These are phyloP conservation scores for Globisporangium viniferum DNA, from an alignment of 352 stramenopile genomes.

Conservation along the genomic window DNA sequence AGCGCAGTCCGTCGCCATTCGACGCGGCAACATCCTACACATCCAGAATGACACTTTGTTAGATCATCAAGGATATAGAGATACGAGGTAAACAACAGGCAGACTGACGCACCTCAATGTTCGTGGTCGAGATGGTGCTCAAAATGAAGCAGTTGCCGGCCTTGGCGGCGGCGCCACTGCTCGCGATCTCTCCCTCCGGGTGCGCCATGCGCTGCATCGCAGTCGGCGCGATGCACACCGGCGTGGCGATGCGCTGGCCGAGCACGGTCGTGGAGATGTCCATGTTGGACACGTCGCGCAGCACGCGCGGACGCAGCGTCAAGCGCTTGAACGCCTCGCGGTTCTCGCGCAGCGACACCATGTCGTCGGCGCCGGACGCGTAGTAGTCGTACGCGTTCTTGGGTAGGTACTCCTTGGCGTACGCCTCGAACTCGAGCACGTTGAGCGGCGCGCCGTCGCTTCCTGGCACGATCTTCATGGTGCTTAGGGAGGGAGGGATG, in stretches of 20 bases:
- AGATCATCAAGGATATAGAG: background rate
- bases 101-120: slow-evolving; percentile 58
- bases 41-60: background rate
- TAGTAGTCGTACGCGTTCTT: slow-evolving; percentile 94
- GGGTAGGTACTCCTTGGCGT: slow-evolving; percentile 84
- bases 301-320: slow-evolving; percentile 93
- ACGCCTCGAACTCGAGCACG: slow-evolving; percentile 89
- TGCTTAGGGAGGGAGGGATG: background rate
- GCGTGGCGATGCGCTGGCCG: slow-evolving; percentile 86
- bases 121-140: slow-evolving; percentile 91
- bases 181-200: slow-evolving; percentile 90
- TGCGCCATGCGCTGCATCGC: slow-evolving; percentile 96
- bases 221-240: slow-evolving; percentile 91
- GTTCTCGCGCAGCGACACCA: slow-evolving; percentile 78
- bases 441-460: slow-evolving; percentile 80
- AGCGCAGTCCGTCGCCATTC: slow-evolving; percentile 81
- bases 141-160: slow-evolving; percentile 90
- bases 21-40: slow-evolving; percentile 48
- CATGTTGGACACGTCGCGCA: slow-evolving; percentile 92
- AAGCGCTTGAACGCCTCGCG: slow-evolving; percentile 90
- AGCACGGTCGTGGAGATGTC: slow-evolving; percentile 91
- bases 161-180: slow-evolving; percentile 75
- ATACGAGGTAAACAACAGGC: background rate
- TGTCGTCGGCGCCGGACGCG: slow-evolving; percentile 91
- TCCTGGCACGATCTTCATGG: slow-evolving; percentile 68